Conservation (phyloP, 495 filamentous ascomycete genomes). For the Venustampulla echinocandica region DNA sequence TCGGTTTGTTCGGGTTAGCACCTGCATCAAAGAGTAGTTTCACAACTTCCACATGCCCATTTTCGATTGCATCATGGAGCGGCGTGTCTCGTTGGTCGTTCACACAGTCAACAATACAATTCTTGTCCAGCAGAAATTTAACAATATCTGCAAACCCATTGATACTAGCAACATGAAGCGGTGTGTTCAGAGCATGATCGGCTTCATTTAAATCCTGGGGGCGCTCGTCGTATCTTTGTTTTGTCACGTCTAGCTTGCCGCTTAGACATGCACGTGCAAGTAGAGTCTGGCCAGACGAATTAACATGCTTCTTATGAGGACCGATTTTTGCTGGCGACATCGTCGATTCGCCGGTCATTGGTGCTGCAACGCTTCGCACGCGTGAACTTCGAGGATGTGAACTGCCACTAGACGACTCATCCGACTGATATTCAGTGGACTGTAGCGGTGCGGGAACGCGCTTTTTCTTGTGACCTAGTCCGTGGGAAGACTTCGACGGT, state of each 20-base stretch:
- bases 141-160: slow-evolving; percentile 77
- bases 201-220: slow-evolving; percentile 80
- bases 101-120: slow-evolving; percentile 68
- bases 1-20: slow-evolving; percentile 80
- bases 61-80: slow-evolving; percentile 90
- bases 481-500: slow-evolving; percentile 33
- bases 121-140: slow-evolving; percentile 66
- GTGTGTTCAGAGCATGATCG: slow-evolving; percentile 90
- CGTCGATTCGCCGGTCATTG: slow-evolving; percentile 41
- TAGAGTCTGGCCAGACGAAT: slow-evolving; percentile 76
- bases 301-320: slow-evolving; percentile 69
- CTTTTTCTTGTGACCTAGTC: slow-evolving; percentile 47
- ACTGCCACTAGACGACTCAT: slow-evolving; percentile 67
- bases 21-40: slow-evolving; percentile 74
- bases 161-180: slow-evolving; percentile 82
- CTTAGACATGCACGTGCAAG: slow-evolving; percentile 77
- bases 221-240: slow-evolving; percentile 58
- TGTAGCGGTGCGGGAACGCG: slow-evolving; percentile 48
- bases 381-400: slow-evolving; percentile 59
- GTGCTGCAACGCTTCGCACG: slow-evolving; percentile 54
- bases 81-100: slow-evolving; percentile 90
- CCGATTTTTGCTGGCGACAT: slow-evolving; percentile 61
- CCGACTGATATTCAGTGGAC: slow-evolving; percentile 61
- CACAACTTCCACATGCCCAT: slow-evolving; percentile 86
- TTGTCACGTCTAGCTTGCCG: slow-evolving; percentile 63